phyloP scores from a whole-genome alignment of 345 rosid species.

The Zanthoxylum bungeanum region DNA sequence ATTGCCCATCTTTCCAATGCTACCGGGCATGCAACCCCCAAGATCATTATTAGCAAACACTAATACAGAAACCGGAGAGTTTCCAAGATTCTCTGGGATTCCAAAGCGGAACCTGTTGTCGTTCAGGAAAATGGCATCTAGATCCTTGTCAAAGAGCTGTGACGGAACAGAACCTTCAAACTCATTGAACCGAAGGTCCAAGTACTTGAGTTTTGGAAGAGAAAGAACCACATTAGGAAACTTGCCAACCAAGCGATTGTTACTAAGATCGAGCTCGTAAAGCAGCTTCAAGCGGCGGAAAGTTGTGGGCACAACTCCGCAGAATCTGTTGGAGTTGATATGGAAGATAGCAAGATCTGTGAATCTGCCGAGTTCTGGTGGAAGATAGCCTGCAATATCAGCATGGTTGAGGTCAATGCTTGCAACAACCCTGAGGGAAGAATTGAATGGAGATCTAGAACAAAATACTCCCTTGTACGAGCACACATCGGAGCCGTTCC shows the following conservation, averaged over 20 bases:
- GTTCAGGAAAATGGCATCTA: slow-evolving; percentile 65
- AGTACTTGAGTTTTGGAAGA: slow-evolving; percentile 52
- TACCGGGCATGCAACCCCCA: slow-evolving; percentile 71
- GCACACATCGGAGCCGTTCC: slow-evolving; percentile 62
- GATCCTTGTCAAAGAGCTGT: slow-evolving; percentile 51
- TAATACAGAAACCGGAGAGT: slow-evolving; percentile 68
- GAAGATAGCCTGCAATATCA: slow-evolving; percentile 70
- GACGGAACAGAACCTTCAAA: slow-evolving; percentile 70
- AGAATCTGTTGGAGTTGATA: slow-evolving; percentile 69
- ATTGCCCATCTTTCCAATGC: slow-evolving; percentile 65
- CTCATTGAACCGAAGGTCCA: slow-evolving; percentile 78
- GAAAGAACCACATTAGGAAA: slow-evolving; percentile 60
- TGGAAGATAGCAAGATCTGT: slow-evolving; percentile 70
- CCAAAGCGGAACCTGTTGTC: slow-evolving; percentile 61
- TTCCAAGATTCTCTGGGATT: slow-evolving; percentile 63
- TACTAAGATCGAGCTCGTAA: slow-evolving; percentile 67
- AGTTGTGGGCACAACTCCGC: slow-evolving; percentile 54
- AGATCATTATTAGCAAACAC: slow-evolving; percentile 73
- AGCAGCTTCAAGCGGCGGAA: slow-evolving; percentile 58
- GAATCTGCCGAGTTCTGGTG: slow-evolving; percentile 56
- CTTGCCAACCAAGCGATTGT: slow-evolving; percentile 69
- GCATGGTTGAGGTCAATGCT: slow-evolving; percentile 75
- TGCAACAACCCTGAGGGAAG: slow-evolving; percentile 45
- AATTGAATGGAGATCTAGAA: slow-evolving; percentile 35
- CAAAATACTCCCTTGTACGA: slow-evolving; percentile 63